Percentiles rank a stretch among this genome's conserved stretches.
Conservation (phyloP, 1,284 basidiomycete genomes). For the Moniliophthora roreri region DNA sequence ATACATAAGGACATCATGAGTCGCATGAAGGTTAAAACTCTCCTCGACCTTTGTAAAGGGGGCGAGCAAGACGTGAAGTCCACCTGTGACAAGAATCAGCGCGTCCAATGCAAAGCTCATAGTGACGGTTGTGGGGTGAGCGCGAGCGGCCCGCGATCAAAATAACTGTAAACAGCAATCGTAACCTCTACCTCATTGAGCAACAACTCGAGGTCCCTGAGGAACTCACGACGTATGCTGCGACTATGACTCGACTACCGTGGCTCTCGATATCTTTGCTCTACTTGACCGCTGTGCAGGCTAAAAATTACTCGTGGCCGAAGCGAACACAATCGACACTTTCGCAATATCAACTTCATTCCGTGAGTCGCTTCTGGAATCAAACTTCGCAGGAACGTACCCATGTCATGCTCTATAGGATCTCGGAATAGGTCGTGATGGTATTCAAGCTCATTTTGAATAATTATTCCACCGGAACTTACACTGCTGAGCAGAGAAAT, state of each 20-base stretch:
- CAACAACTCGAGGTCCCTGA: not conserved
- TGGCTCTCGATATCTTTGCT: not conserved
- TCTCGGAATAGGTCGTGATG: not conserved
- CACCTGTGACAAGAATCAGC: conserved; percentile 55
- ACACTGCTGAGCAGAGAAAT: conserved; percentile 37
- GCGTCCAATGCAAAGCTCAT: conserved; percentile 51
- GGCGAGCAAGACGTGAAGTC: conserved; percentile 70
- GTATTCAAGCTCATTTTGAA: not conserved
- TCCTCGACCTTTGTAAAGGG: conserved; percentile 98
- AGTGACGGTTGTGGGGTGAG: not conserved
- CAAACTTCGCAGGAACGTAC: not conserved
- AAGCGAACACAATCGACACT: not conserved
- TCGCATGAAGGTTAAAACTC: conserved; percentile 92
- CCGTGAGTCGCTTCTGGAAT: not conserved
- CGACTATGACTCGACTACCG: not conserved
- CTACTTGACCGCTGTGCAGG: not conserved
- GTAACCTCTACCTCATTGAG: not conserved
- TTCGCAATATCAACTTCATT: not conserved
- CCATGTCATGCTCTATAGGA: not conserved
- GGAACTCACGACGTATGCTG: not conserved
- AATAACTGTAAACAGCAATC: not conserved
- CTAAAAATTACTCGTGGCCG: not conserved
- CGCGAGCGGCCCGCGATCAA: not conserved
- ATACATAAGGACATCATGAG: conserved; percentile 84
- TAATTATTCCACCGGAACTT: not conserved